Conservation (phyloP, 768 basidiomycete species). For the Lentinula sp. region DNA sequence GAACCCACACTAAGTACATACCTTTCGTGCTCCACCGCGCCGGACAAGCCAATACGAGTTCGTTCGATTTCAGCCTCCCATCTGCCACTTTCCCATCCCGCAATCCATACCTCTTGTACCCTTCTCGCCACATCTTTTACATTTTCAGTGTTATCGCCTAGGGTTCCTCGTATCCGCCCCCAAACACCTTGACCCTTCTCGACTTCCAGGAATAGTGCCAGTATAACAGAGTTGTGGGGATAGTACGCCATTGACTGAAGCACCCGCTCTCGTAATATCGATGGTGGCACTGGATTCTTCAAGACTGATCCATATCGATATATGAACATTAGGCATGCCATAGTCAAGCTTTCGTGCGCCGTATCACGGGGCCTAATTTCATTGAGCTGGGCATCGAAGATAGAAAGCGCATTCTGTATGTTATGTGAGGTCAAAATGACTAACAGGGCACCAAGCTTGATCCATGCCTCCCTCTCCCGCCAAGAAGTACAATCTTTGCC, state of each 20-base stretch:
- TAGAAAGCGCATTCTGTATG: conserved; percentile 30
- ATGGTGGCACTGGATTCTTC: conserved; percentile 52
- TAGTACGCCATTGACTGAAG: conserved; percentile 50
- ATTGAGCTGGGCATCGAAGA: conserved; percentile 33
- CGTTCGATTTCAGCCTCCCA: conserved; percentile 72
- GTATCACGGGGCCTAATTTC: conserved; percentile 19
- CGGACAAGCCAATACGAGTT: conserved; percentile 54
- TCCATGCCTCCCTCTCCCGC: conserved; percentile 62
- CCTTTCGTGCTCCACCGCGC: conserved; percentile 66
- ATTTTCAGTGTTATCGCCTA: conserved; percentile 41
- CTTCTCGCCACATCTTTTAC: conserved; percentile 56
- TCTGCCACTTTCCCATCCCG: conserved; percentile 69
- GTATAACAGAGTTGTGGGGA: conserved; percentile 63
- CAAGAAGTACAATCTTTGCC: conserved; percentile 25
- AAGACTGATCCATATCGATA: conserved; percentile 53
- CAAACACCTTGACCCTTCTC: conserved; percentile 76
- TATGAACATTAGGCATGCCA: conserved; percentile 51
- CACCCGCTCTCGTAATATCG: conserved; percentile 50
- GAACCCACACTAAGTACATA: conserved; percentile 21
- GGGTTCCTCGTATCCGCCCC: conserved; percentile 57
- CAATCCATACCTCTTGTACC: conserved; percentile 69
- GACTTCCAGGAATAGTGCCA: conserved; percentile 71
- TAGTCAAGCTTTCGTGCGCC: conserved; percentile 49
- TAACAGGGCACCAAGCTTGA: conserved; percentile 57
- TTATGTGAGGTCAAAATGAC: conserved; percentile 51